Evolutionary conservation across 441 rosid species (phyloP), one percentile per base, ranked within the genome.

Genomic region (Populus hybrid): DNA sequence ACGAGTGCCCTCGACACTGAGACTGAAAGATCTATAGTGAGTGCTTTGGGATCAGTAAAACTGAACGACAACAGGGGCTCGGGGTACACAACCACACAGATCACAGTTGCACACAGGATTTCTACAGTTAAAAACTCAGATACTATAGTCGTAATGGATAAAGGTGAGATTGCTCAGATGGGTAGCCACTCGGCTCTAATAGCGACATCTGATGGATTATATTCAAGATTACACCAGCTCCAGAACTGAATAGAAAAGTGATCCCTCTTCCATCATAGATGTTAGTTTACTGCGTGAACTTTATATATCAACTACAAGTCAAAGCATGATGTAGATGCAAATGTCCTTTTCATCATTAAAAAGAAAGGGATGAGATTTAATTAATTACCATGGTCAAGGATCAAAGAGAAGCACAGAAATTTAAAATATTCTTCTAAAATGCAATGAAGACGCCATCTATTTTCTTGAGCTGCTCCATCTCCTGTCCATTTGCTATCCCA

Each of bases 401-500:
- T 64, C 67, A 69, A 50, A 35, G 21, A 24, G 59, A 34, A 69
- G 23, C 50, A n/a, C 9, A 69, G 21, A 80, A 64, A 40, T 59
- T 71, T 46, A 61, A 18, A 32, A 35, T 70, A 76, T 59, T 80
- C 73, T 81, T 77, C 83, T 89, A 92, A 79, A 91, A 77, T 69
- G 87, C 82, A 68, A 90, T 72, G 80, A 85, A 89, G 76, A 61
- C 71, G 71, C 91, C 86, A 83, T 90, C 86, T 66, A 94, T 82
- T 76, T 84, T 87, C 85, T 88, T 92, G 74, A 94, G 95, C 86
- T 89, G 87, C 85, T 89, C 91, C 85, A 91, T 81, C 89, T 94
- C 97, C 77, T 84, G 92, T 72, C 82, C 83, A 61, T 72, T 82
- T 53, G 92, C 91, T 75, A 91, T 86, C 79, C 96, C 96, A 70